phyloP scores from a whole-genome alignment of 768 basidiomycete genomes.

The Gymnopilus junonius region DNA sequence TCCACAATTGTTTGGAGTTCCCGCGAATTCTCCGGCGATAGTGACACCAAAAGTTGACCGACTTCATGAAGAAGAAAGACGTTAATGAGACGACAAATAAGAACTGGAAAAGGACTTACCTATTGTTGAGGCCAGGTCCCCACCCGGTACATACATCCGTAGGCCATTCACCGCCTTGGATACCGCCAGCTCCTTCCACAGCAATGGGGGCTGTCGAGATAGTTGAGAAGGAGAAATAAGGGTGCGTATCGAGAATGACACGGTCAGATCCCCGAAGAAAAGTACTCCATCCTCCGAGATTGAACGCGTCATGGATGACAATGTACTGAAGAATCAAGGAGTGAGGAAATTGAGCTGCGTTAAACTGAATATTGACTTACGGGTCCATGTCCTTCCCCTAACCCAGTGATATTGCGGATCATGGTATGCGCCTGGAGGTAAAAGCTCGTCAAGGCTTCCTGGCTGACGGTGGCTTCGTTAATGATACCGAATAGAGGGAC shows the following conservation, averaged over 20 bases:
- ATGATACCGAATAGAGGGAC: constrained; percentile 64
- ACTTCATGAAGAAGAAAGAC: constrained; percentile 25
- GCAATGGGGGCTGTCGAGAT: constrained; percentile 37
- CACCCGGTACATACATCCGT: constrained; percentile 57
- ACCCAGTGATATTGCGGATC: constrained; percentile 72
- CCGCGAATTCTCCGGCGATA: constrained; percentile 77
- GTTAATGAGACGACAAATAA: constrained; percentile 26
- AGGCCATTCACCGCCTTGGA: constrained; percentile 51
- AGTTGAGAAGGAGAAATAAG: constrained; percentile 62
- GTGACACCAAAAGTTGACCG: constrained; percentile 65
- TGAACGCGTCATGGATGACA: constrained; percentile 51
- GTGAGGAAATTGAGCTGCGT: background rate
- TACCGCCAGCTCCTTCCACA: constrained; percentile 31
- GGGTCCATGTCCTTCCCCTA: constrained; percentile 70
- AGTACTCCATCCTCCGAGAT: constrained; percentile 44
- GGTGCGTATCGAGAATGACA: constrained; percentile 69
- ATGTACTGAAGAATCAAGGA: constrained; percentile 46
- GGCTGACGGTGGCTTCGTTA: constrained; percentile 69
- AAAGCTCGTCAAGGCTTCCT: constrained; percentile 57
- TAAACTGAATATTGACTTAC: constrained; percentile 18
- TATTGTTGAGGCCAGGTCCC: constrained; percentile 59
- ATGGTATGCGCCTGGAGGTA: constrained; percentile 61
- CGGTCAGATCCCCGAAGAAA: constrained; percentile 63
- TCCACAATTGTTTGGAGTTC: constrained; percentile 68
- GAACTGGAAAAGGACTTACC: constrained; percentile 26